phyloP scores from a whole-genome alignment of 805 yeast genomes.

The Candida maesae region DNA sequence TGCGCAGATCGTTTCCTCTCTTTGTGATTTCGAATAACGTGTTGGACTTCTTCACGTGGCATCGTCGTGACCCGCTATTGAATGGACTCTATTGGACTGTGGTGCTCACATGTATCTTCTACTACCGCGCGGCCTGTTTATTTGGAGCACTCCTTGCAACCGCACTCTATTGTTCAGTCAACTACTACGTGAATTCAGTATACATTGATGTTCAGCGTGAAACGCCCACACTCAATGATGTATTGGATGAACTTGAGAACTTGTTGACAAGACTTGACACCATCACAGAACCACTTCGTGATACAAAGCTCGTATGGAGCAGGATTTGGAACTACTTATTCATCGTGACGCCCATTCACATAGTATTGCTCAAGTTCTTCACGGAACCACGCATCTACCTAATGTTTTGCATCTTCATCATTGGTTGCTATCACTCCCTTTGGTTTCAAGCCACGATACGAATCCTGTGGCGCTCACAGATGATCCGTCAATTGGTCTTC shows the following conservation, averaged over 20 bases:
- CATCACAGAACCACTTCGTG: constrained; percentile 15
- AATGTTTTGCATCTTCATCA: constrained; percentile 34
- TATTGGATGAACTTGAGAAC: constrained; percentile 41
- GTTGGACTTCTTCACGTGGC: constrained; percentile 45
- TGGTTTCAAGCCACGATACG: constrained; percentile 43
- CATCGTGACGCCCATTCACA: constrained; percentile 39
- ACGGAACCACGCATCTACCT: constrained; percentile 34
- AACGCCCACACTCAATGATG: constrained; percentile 46
- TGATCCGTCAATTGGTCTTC: constrained; percentile 35
- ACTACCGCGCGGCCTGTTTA: constrained; percentile 34
- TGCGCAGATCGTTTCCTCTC: constrained; percentile 43
- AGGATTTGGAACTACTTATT: constrained; percentile 30
- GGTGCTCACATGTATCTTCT: constrained; percentile 35
- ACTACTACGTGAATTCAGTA: constrained; percentile 42
- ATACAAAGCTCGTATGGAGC: constrained; percentile 28
- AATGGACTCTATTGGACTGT: constrained; percentile 37
- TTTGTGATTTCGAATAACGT: constrained; percentile 38
- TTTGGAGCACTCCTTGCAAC: constrained; percentile 34
- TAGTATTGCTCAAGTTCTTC: constrained; percentile 30
- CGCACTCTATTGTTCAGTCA: constrained; percentile 34
- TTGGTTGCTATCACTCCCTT: constrained; percentile 41
- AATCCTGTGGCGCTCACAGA: constrained; percentile 44
- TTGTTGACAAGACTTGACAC: constrained; percentile 40
- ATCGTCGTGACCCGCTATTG: constrained; percentile 38
- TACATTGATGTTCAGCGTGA: constrained; percentile 38